phyloP scores from a whole-genome alignment of 306 rosid species.

The Trifolium repens region DNA sequence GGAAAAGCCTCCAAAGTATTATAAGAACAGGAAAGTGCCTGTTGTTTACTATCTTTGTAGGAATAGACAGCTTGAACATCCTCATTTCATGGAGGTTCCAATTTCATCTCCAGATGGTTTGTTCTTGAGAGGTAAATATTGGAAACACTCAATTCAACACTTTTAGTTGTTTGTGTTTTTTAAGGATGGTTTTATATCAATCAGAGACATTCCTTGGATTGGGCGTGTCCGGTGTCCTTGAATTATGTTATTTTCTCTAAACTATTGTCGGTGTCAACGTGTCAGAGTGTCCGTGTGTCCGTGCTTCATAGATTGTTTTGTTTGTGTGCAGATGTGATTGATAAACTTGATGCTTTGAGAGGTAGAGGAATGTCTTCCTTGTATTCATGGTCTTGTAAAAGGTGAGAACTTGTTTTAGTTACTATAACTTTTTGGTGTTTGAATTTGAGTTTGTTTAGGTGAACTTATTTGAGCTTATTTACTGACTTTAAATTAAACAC shows the following conservation, averaged over 20 bases:
- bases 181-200: background rate
- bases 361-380: constrained; percentile 92
- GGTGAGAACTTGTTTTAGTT: constrained; percentile 50
- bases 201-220: too few relatives aligned
- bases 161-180: background rate
- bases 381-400: constrained; percentile 95
- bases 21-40: constrained; percentile 76
- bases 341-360: constrained; percentile 72
- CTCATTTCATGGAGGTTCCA: constrained; percentile 95
- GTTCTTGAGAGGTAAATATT: constrained; percentile 67
- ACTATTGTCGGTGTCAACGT: too few relatives aligned
- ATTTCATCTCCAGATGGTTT: constrained; percentile 74
- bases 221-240: too few relatives aligned
- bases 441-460: constrained; percentile 11
- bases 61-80: constrained; percentile 90
- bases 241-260: too few relatives aligned
- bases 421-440: background rate
- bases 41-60: constrained; percentile 86
- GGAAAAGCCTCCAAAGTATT: constrained; percentile 84
- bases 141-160: background rate
- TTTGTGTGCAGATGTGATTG: constrained; percentile 72
- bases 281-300: background rate
- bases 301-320: constrained; percentile 14
- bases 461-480: background rate
- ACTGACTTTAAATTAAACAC: too few relatives aligned